Conservation (phyloP, 2,329 filamentous ascomycete genomes). For the Botrytis medusae region DNA sequence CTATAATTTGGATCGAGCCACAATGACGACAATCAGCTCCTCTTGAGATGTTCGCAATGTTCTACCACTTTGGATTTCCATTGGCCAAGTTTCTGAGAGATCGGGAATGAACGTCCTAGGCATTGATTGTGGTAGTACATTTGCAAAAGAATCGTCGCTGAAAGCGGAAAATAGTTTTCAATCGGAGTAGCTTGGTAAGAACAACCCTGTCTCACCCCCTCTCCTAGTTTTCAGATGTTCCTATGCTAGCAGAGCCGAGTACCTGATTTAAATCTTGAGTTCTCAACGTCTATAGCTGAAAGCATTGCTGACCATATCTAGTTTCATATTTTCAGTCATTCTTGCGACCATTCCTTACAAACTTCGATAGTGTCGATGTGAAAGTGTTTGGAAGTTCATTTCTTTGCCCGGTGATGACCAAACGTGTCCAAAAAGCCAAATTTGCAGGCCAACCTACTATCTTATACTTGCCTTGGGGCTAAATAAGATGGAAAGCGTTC, state of each 20-base stretch:
- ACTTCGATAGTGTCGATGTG: conserved; percentile 22
- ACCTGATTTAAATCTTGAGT: background rate
- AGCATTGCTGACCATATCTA: conserved; percentile 24
- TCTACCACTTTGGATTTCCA: conserved; percentile 28
- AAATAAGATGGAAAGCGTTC: conserved; percentile 37
- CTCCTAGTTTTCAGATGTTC: background rate
- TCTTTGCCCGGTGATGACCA: conserved; percentile 41
- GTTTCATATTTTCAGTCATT: conserved; percentile 23
- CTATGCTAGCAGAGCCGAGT: background rate
- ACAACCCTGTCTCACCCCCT: background rate
- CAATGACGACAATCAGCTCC: conserved; percentile 39
- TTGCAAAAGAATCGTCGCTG: conserved; percentile 28
- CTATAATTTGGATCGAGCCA: conserved; percentile 17
- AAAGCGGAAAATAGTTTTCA: conserved; percentile 42
- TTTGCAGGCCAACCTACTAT: conserved; percentile 41
- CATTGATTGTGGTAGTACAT: conserved; percentile 7
- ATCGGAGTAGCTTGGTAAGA: conserved; percentile 40
- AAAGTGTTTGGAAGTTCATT: conserved; percentile 25
- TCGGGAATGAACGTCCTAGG: conserved; percentile 23
- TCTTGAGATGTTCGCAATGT: conserved; percentile 34
- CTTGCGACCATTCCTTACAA: conserved; percentile 19
- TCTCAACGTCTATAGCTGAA: background rate
- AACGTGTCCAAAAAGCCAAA: conserved; percentile 43
- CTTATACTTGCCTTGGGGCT: conserved; percentile 25
- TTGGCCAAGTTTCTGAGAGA: conserved; percentile 22